Percentiles rank a stretch among this genome's conserved stretches.
These are phyloP conservation scores for Wickerhamiella allomyrinae DNA, from an alignment of 805 yeast species.

Conservation along the genomic window DNA sequence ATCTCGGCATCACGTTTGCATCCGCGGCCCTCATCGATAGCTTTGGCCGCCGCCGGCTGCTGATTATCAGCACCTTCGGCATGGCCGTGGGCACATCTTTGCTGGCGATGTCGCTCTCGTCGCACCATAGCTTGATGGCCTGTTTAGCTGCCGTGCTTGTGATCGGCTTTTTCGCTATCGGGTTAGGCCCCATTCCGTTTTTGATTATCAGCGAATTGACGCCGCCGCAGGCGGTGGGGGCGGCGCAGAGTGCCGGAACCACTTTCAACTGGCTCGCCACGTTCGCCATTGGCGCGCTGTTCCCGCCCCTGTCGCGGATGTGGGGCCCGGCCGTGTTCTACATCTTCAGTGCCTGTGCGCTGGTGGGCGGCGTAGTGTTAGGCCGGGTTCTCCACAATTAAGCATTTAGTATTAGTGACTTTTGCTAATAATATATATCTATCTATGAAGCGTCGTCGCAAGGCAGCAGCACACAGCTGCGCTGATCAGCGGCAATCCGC, in stretches of 20 bases:
- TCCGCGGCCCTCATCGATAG: constrained; percentile 67
- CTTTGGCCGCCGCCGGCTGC: constrained; percentile 59
- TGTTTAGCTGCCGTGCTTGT: constrained; percentile 55
- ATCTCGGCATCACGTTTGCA: constrained; percentile 56
- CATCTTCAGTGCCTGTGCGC: constrained; percentile 38
- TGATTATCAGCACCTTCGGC: constrained; percentile 46
- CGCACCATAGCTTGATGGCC: constrained; percentile 34
- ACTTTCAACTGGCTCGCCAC: constrained; percentile 86
- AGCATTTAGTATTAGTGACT: no score
- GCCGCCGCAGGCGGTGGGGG: constrained; percentile 60
- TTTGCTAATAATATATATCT: no score
- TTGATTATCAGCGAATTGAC: constrained; percentile 79
- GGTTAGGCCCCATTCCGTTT: constrained; percentile 93
- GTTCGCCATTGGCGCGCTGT: constrained; percentile 54
- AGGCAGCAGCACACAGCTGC: no score
- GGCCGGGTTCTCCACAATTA: not conserved
- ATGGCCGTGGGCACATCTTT: constrained; percentile 55
- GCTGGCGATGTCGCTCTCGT: constrained; percentile 52
- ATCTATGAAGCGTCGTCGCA: no score
- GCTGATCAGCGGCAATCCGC: no score
- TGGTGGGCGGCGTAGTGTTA: constrained; percentile 29
- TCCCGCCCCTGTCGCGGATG: constrained; percentile 53
- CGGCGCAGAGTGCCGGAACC: constrained; percentile 89
- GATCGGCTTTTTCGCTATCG: constrained; percentile 77
- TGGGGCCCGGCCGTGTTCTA: constrained; percentile 72